Evolutionary conservation across 345 rosid genomes (phyloP).

Genomic region (Camelina sativa): DNA sequence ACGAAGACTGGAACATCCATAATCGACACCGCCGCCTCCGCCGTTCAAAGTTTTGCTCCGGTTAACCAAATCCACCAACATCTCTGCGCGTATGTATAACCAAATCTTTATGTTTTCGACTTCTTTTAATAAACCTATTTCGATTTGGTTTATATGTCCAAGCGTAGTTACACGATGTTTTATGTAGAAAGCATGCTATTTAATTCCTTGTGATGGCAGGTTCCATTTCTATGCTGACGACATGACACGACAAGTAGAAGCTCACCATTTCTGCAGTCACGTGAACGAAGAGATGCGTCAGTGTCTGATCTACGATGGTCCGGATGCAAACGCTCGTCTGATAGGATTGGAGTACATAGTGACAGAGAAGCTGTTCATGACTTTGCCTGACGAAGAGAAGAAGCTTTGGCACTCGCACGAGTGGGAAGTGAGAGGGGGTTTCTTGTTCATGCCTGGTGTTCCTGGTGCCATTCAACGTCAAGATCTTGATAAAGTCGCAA

Average conservation of each 20-base stretch:
- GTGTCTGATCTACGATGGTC: constrained; percentile 71
- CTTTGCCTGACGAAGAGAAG: constrained; percentile 74
- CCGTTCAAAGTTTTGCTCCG: constrained; percentile 68
- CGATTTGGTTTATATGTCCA: background rate
- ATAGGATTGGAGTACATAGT: constrained; percentile 78
- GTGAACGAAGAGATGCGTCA: constrained; percentile 85
- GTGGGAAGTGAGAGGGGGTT: constrained; percentile 83
- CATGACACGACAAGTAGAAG: constrained; percentile 81
- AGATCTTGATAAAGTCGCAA: constrained; percentile 70
- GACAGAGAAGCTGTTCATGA: constrained; percentile 67
- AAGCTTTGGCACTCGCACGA: constrained; percentile 78
- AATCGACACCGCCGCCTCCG: constrained; percentile 59
- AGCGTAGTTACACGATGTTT: background rate
- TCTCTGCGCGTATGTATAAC: constrained; percentile 71
- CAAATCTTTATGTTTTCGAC: background rate
- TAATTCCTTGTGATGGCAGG: constrained; percentile 44
- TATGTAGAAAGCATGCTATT: background rate
- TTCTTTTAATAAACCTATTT: background rate
- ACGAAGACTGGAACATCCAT: constrained; percentile 53
- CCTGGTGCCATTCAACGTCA: constrained; percentile 65
- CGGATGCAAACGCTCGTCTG: constrained; percentile 54
- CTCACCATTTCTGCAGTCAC: constrained; percentile 77
- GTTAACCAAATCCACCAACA: constrained; percentile 75
- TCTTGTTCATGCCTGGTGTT: constrained; percentile 71
- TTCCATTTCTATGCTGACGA: constrained; percentile 71